Percentiles rank a stretch among this genome's conserved stretches.
These are phyloP conservation scores for Leishmania arabica DNA, from an alignment of 208 protist species.

Conservation along the genomic window DNA sequence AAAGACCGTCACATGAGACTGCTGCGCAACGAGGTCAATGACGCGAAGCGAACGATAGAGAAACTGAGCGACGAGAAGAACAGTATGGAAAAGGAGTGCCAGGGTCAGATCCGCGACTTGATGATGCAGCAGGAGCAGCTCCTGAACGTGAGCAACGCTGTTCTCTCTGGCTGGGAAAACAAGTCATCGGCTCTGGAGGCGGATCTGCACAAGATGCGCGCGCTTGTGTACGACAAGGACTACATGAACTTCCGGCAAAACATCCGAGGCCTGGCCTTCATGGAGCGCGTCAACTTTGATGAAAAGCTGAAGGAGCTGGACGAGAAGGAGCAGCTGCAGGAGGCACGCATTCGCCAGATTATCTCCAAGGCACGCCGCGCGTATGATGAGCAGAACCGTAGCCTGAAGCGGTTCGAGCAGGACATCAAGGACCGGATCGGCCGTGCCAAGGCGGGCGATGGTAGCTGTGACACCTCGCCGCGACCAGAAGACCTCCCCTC, in stretches of 20 bases:
- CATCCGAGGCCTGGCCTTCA: conserved; percentile 57
- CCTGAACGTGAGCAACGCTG: conserved; percentile 45
- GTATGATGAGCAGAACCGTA: conserved; percentile 54
- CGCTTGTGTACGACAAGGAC: conserved; percentile 66
- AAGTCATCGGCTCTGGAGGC: conserved; percentile 58
- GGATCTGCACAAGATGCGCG: conserved; percentile 61
- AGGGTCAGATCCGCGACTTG: conserved; percentile 64
- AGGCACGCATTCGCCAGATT: conserved; percentile 49
- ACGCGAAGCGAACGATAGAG: conserved; percentile 38
- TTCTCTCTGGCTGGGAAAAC: conserved; percentile 69
- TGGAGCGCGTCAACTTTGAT: conserved; percentile 58
- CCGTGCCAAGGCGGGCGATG: background rate
- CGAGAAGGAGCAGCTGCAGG: conserved; percentile 63
- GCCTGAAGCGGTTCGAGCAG: conserved; percentile 52
- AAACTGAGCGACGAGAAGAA: conserved; percentile 46
- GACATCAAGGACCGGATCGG: conserved; percentile 35
- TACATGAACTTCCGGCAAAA: conserved; percentile 68
- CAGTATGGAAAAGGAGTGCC: conserved; percentile 54
- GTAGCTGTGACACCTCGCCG: conserved; percentile 11
- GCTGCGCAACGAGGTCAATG: conserved; percentile 51
- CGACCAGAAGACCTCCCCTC: conserved; percentile 6
- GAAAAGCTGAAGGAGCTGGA: conserved; percentile 65
- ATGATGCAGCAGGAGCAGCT: conserved; percentile 67
- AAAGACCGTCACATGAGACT: conserved; percentile 65
- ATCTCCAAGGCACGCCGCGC: conserved; percentile 45